Evolutionary conservation across 805 yeast species (phyloP), one percentile per base, ranked within the genome.

Genomic region (Torulaspora quercuum): DNA sequence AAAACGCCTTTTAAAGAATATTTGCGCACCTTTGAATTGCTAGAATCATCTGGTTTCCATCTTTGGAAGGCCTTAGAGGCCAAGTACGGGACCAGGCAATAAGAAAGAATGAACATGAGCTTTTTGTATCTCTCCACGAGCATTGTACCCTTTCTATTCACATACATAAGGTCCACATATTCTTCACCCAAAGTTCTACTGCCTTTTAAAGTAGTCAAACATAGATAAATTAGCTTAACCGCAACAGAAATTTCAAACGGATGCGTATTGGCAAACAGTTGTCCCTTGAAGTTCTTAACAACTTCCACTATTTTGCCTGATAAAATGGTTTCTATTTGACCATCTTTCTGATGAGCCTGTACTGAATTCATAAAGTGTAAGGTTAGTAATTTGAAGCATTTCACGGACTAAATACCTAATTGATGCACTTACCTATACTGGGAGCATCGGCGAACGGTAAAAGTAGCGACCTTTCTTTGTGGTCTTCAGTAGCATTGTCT

Each of bases 151-250:
- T 59, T 57, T 33, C 74, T 63, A 25, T 64, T 66, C 5, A 82
- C 86, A 52, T 83, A 82, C 6, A 77, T 61, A 37, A 86, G 63
- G 58, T 90, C 95, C 9, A 88, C 88, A 60, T 90, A 90, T 61
- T 90, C 97, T 56, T 90, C 97, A 1, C 98, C 98, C 17, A 92
- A 63, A 0, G 97, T 90, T 36, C 90, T 70, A 1, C 84, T 75
- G 0, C 90, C 90, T 4, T 75, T 41, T 9, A 82, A 62, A 0
- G 96, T 89, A 0, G 97, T 90, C 14, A 85, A 62, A 2, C 72
- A 59, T n/a, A 86, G 65, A 54, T 90, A 90, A 0, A 80, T 28
- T 1, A 80, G 57, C 35, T 79, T 78, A 7, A 82, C 75, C 2
- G 68, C 55, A 0, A 76, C 70, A 0, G 79, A 64, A 9, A 88